Evolutionary conservation across 2,329 filamentous ascomycete genomes (phyloP).

Genomic region (Neofusicoccum ribis): DNA sequence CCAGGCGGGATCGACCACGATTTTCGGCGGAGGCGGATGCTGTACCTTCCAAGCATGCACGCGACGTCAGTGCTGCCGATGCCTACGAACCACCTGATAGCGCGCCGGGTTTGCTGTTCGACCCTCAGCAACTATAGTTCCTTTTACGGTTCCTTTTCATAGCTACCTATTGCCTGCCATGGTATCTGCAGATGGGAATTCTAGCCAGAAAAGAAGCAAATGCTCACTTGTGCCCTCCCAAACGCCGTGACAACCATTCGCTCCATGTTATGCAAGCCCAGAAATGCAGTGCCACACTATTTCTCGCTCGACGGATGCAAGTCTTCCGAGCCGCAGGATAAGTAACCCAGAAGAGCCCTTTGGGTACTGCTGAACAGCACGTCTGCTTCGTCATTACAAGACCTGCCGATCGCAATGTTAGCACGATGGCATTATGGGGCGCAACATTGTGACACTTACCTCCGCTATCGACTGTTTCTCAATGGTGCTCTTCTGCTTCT

Average conservation of each 20-base stretch:
- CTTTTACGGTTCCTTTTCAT: background rate
- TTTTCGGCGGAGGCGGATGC: slow-evolving; percentile 1
- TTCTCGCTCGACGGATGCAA: background rate
- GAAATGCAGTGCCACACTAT: background rate
- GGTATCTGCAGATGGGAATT: too few species aligned
- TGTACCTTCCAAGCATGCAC: background rate
- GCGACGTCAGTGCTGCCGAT: background rate
- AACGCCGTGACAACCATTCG: background rate
- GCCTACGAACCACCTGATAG: background rate
- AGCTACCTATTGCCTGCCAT: background rate
- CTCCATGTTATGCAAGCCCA: background rate
- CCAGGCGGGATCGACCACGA: slow-evolving; percentile 1
- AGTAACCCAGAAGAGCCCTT: background rate
- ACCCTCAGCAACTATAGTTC: background rate
- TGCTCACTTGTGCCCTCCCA: background rate
- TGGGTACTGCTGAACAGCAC: background rate
- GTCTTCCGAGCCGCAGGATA: slow-evolving; percentile 6
- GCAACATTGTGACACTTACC: slow-evolving; percentile 25
- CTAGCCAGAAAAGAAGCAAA: background rate
- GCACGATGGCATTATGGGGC: background rate
- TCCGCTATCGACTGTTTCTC: slow-evolving; percentile 56
- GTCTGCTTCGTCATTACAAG: background rate
- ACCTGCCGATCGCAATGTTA: background rate
- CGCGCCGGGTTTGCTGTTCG: background rate
- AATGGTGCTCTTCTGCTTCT: slow-evolving; percentile 85